These are phyloP conservation scores for Tetragonia tetragonoides DNA, from an alignment of 148 eudicot species.

Conservation along the genomic window DNA sequence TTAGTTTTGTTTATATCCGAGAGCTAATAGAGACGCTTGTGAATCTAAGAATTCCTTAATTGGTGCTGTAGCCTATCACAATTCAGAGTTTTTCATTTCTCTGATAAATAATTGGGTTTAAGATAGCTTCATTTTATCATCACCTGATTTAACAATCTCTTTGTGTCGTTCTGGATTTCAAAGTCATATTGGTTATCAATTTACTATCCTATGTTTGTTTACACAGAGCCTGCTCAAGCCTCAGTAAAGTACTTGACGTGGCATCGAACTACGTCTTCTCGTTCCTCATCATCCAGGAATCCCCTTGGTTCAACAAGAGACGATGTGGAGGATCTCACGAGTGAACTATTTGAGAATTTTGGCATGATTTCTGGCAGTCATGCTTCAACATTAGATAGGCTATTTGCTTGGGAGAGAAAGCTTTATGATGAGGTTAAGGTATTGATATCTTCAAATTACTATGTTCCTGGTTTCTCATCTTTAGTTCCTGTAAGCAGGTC, in stretches of 20 bases:
- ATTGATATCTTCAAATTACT: constrained; percentile 18
- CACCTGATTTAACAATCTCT: no score
- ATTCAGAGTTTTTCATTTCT: no score
- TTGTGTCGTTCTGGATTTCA: not conserved
- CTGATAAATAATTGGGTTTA: no score
- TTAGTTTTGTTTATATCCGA: no score
- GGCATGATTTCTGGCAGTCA: constrained; percentile 85
- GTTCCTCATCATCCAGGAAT: constrained; percentile 72
- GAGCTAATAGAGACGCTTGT: no score
- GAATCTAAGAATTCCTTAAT: no score
- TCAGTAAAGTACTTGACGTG: constrained; percentile 80
- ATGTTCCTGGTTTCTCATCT: not conserved
- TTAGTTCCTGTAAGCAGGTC: not conserved
- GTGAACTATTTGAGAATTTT: constrained; percentile 60
- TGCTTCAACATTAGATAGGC: constrained; percentile 90
- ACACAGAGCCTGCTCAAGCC: constrained; percentile 63
- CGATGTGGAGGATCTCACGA: constrained; percentile 56
- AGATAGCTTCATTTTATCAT: no score
- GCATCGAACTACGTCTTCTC: constrained; percentile 86
- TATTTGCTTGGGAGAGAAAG: constrained; percentile 93
- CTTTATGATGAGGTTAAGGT: constrained; percentile 98
- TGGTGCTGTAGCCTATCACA: no score
- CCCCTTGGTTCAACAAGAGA: constrained; percentile 60
- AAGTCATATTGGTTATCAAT: not conserved
- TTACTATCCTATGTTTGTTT: not conserved